Evolutionary conservation across 768 basidiomycete species (phyloP).

Genomic region (Dictyophora rubrovolvata): DNA sequence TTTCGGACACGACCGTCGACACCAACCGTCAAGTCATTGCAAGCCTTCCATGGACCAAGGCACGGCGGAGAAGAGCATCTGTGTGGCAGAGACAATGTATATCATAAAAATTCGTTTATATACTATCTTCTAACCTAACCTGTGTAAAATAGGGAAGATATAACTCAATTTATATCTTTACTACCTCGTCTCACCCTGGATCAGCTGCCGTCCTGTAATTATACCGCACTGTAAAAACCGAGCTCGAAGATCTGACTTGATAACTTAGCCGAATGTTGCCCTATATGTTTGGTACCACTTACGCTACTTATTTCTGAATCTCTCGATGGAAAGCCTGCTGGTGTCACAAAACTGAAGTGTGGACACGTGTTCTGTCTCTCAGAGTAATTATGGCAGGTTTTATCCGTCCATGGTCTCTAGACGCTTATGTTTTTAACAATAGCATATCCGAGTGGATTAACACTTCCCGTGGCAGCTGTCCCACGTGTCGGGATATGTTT

Average conservation of each 20-base stretch:
- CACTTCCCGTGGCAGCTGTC: constrained; percentile 56
- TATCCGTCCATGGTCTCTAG: background rate
- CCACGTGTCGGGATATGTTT: constrained; percentile 54
- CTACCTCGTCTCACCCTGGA: background rate
- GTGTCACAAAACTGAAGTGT: constrained; percentile 52
- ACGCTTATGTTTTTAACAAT: background rate
- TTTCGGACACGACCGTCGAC: background rate
- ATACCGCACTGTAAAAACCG: background rate
- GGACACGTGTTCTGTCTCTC: constrained; percentile 59
- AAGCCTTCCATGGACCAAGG: background rate
- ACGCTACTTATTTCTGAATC: constrained; percentile 29
- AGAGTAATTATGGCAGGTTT: constrained; percentile 35
- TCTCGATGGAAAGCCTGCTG: constrained; percentile 19
- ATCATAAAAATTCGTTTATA: no score
- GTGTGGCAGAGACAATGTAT: background rate
- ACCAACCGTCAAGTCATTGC: background rate
- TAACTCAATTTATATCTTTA: background rate
- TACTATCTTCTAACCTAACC: no score
- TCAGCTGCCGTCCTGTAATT: background rate
- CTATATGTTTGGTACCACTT: constrained; percentile 55
- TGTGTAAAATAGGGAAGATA: background rate
- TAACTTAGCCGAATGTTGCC: constrained; percentile 37
- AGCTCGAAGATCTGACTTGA: background rate
- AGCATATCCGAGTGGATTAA: constrained; percentile 63
- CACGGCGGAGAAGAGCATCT: background rate